phyloP scores from a whole-genome alignment of 192 early-diverging fungal genomes.

The Coemansia sp. region DNA sequence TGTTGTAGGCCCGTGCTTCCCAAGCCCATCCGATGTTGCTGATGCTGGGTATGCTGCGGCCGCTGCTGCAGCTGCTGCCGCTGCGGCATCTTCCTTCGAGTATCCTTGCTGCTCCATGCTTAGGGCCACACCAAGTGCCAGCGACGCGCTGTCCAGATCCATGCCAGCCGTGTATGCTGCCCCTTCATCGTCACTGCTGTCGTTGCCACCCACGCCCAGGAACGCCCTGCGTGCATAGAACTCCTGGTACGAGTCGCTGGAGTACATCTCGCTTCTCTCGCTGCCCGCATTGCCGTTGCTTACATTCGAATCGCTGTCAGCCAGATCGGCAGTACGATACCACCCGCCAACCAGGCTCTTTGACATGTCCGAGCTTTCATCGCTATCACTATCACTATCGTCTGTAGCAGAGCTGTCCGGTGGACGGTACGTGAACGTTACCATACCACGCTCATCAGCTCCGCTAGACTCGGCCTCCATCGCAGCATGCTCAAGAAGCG shows the following conservation, averaged over 20 bases:
- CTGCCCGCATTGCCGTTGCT: slow-evolving; percentile 33
- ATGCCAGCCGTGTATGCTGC: slow-evolving; percentile 22
- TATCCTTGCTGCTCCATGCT: slow-evolving; percentile 58
- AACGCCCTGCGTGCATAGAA: slow-evolving; percentile 45
- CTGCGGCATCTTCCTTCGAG: slow-evolving; percentile 50
- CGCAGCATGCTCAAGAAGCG: slow-evolving; percentile 27
- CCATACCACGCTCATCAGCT: slow-evolving; percentile 22
- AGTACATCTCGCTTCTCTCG: slow-evolving; percentile 34
- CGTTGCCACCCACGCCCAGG: slow-evolving; percentile 29
- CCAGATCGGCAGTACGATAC: slow-evolving; percentile 18
- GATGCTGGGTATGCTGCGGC: slow-evolving; percentile 37
- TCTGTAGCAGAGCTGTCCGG: not conserved
- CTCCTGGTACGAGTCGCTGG: slow-evolving; percentile 50
- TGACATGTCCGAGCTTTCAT: slow-evolving; percentile 19
- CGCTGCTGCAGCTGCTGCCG: slow-evolving; percentile 33
- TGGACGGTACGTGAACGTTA: slow-evolving; percentile 35
- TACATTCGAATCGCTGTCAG: slow-evolving; percentile 28
- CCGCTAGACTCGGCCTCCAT: slow-evolving; percentile 10
- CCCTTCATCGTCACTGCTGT: slow-evolving; percentile 10
- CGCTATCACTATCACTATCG: slow-evolving; percentile 6
- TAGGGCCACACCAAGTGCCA: slow-evolving; percentile 51
- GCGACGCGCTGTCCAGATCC: slow-evolving; percentile 49
- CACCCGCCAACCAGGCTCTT: slow-evolving; percentile 44
- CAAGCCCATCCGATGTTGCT: slow-evolving; percentile 7
- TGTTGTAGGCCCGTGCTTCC: slow-evolving; percentile 26